A percentile compares a stretch with the other conserved stretches of the same genome.
These are phyloP conservation scores for Chytriomyces hyalinus DNA, from an alignment of 192 early-diverging fungal species.

Conservation along the genomic window DNA sequence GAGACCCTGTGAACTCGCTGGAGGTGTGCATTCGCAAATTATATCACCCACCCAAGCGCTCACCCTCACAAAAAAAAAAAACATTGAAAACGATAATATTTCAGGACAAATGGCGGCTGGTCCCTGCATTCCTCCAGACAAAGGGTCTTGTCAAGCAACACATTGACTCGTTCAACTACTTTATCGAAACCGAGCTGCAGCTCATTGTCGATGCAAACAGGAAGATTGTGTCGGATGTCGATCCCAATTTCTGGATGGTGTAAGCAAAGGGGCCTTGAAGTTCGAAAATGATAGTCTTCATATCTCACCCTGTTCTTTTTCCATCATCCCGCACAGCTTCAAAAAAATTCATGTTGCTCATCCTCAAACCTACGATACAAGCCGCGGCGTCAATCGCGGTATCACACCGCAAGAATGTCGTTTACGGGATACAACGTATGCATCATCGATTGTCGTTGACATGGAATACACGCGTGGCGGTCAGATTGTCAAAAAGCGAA, in stretches of 20 bases:
- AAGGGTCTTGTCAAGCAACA: slow-evolving; percentile 99
- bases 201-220: slow-evolving; percentile 93
- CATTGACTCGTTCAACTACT: slow-evolving; percentile 99
- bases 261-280: slow-evolving; percentile 46
- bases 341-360: slow-evolving; percentile 83
- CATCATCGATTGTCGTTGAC: slow-evolving; percentile 89
- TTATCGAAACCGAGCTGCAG: slow-evolving; percentile 92
- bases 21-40: slow-evolving; percentile 51
- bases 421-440: slow-evolving; percentile 93
- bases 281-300: neutral
- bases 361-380: slow-evolving; percentile 79
- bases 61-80: neutral
- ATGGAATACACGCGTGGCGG: slow-evolving; percentile 88
- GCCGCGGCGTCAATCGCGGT: slow-evolving; percentile 68
- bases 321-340: slow-evolving; percentile 61
- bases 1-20: slow-evolving; percentile 62
- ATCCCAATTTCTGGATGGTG: slow-evolving; percentile 91
- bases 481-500: slow-evolving; percentile 77
- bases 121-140: slow-evolving; percentile 95
- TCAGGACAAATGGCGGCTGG: slow-evolving; percentile 96
- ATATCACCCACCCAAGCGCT: neutral
- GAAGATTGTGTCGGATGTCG: slow-evolving; percentile 88
- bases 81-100: neutral
- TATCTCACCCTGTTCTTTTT: neutral
- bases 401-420: slow-evolving; percentile 96